Conservation (phyloP, 805 yeast genomes). For the Hagleromyces aurorensis region DNA sequence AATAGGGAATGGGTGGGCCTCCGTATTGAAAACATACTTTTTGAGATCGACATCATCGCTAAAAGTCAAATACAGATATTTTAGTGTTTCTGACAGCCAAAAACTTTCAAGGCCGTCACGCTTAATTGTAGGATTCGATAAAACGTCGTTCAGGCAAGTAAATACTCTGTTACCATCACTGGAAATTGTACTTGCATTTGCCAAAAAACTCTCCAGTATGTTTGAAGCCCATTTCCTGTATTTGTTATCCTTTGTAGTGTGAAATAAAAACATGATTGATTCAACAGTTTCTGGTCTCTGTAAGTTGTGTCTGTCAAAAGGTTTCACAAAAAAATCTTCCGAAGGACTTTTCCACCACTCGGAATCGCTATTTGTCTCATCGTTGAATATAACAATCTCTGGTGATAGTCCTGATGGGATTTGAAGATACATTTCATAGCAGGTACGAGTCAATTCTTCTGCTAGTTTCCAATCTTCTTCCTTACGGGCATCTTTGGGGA, state of each 20-base stretch:
- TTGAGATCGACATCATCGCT: slow-evolving; percentile 66
- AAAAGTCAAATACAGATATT: slow-evolving; percentile 72
- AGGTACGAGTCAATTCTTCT: slow-evolving; percentile 66
- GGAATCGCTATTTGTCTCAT: slow-evolving; percentile 20
- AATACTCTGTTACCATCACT: slow-evolving; percentile 33
- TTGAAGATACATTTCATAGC: slow-evolving; percentile 77
- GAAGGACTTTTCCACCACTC: slow-evolving; percentile 30
- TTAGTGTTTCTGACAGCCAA: slow-evolving; percentile 91
- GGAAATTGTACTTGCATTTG: slow-evolving; percentile 43
- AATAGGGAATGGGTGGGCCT: slow-evolving; percentile 88
- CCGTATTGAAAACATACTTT: slow-evolving; percentile 77
- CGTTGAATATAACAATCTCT: slow-evolving; percentile 81
- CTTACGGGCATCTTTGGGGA: slow-evolving; percentile 52
- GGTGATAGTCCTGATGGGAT: slow-evolving; percentile 77
- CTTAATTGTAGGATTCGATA: slow-evolving; percentile 41
- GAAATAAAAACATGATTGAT: slow-evolving; percentile 69
- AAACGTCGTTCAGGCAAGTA: slow-evolving; percentile 61
- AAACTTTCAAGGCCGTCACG: slow-evolving; percentile 81
- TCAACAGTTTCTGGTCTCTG: slow-evolving; percentile 95
- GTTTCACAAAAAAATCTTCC: slow-evolving; percentile 61
- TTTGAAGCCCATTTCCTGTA: slow-evolving; percentile 89
- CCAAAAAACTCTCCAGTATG: slow-evolving; percentile 63
- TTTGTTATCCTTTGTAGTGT: slow-evolving; percentile 70
- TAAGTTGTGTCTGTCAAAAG: slow-evolving; percentile 69
- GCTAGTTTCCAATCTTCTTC: slow-evolving; percentile 64